Evolutionary conservation across 306 rosid genomes (phyloP).

Genomic region (Corylus americana): DNA sequence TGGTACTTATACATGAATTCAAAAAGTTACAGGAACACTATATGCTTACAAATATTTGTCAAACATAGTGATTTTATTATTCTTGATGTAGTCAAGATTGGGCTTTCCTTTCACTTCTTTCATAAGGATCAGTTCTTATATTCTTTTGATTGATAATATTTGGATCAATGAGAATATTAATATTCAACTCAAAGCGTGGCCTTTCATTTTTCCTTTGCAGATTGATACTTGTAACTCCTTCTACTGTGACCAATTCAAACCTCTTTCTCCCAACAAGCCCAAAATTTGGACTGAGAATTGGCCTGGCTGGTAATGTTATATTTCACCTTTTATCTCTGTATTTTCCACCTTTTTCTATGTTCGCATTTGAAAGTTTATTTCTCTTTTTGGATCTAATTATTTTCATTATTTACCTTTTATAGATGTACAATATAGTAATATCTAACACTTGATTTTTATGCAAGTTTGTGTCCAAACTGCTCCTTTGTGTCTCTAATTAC

Average conservation of each 20-base stretch:
- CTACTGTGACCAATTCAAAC: slow-evolving; percentile 86
- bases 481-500: neutral
- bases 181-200: slow-evolving; percentile 12
- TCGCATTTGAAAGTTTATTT: slow-evolving; percentile 9
- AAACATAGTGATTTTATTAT: neutral
- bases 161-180: slow-evolving; percentile 8
- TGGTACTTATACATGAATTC: neutral
- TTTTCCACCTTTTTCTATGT: slow-evolving; percentile 19
- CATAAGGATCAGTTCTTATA: slow-evolving; percentile 6
- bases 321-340: slow-evolving; percentile 19
- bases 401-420: slow-evolving; percentile 10
- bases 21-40: neutral
- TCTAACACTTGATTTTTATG: neutral
- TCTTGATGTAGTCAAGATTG: neutral
- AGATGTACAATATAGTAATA: slow-evolving; percentile 6
- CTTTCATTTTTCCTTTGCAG: slow-evolving; percentile 49
- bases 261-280: slow-evolving; percentile 82
- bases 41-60: neutral
- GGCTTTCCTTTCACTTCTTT: neutral
- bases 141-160: slow-evolving; percentile 6
- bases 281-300: slow-evolving; percentile 98
- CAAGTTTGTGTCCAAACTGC: neutral
- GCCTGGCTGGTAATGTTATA: slow-evolving; percentile 86
- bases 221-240: slow-evolving; percentile 90
- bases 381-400: neutral